These are phyloP conservation scores for Globisporangium barbulae DNA, from an alignment of 352 stramenopile genomes.

Conservation along the genomic window DNA sequence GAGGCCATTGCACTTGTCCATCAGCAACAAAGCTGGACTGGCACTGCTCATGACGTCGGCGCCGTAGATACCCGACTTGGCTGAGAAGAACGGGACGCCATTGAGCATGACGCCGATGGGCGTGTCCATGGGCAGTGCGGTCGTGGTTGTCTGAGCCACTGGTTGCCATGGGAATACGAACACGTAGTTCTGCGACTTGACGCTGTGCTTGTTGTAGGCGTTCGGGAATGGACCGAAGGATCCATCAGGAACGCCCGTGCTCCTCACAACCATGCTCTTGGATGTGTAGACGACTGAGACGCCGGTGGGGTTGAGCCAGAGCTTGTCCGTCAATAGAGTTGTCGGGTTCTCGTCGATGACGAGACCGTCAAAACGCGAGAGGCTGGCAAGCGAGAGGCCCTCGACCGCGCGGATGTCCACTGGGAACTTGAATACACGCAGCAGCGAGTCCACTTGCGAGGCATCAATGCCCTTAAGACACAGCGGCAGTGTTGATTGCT, in stretches of 20 bases:
- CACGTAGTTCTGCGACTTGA: constrained; percentile 59
- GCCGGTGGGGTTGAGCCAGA: constrained; percentile 49
- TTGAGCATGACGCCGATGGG: constrained; percentile 73
- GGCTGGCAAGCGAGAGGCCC: constrained; percentile 38
- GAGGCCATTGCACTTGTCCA: constrained; percentile 74
- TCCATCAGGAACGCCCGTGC: constrained; percentile 48
- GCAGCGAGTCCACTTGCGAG: constrained; percentile 9
- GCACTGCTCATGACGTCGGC: constrained; percentile 36
- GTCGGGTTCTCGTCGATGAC: constrained; percentile 50
- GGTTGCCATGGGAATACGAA: constrained; percentile 61
- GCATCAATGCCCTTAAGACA: constrained; percentile 51
- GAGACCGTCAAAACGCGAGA: constrained; percentile 47
- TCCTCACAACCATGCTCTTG: constrained; percentile 50
- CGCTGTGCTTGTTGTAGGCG: constrained; percentile 41
- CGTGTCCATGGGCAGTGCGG: constrained; percentile 33
- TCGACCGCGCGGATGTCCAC: constrained; percentile 45
- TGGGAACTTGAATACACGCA: constrained; percentile 46
- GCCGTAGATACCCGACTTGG: constrained; percentile 33
- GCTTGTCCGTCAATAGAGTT: constrained; percentile 15
- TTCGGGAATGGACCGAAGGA: constrained; percentile 65
- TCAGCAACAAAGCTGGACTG: constrained; percentile 34
- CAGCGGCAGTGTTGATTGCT: constrained; percentile 37
- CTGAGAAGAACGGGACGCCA: constrained; percentile 61
- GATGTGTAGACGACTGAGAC: constrained; percentile 55
- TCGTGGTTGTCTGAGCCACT: constrained; percentile 16